Percentiles rank a stretch among this genome's conserved stretches.
phyloP scores from a whole-genome alignment of 768 basidiomycete species.

The Polyporus arcularius region DNA sequence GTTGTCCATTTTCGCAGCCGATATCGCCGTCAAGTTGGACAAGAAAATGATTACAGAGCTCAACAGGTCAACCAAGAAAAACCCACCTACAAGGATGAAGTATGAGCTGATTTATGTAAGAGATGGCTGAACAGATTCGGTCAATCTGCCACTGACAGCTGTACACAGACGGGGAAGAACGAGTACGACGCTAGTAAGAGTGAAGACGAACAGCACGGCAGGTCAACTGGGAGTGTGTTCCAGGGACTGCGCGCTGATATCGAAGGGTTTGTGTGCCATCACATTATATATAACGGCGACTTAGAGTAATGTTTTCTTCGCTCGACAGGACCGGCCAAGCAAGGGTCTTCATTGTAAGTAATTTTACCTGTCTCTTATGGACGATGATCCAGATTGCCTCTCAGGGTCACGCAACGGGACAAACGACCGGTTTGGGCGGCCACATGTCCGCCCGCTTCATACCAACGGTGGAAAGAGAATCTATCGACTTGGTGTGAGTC shows the following conservation, averaged over 20 bases:
- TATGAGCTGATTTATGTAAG: constrained; percentile 86
- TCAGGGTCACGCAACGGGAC: constrained; percentile 87
- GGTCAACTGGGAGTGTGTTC: constrained; percentile 78
- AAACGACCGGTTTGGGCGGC: constrained; percentile 82
- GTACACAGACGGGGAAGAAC: constrained; percentile 70
- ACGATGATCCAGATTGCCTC: background rate
- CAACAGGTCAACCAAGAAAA: constrained; percentile 92
- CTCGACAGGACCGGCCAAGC: constrained; percentile 58
- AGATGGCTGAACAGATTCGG: background rate
- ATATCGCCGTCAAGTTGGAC: constrained; percentile 63
- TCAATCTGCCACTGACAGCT: background rate
- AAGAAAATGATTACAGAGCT: constrained; percentile 73
- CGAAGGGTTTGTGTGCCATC: constrained; percentile 56
- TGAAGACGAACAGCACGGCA: constrained; percentile 61
- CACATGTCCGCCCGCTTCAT: constrained; percentile 85
- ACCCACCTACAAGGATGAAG: constrained; percentile 72
- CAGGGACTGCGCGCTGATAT: constrained; percentile 86
- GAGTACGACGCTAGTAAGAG: constrained; percentile 74
- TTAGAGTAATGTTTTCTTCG: background rate
- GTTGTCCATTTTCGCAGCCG: constrained; percentile 65
- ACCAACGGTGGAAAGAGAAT: constrained; percentile 94
- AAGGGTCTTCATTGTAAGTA: constrained; percentile 80
- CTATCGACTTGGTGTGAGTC: constrained; percentile 80
- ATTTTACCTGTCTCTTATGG: background rate
- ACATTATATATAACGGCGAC: background rate